Evolutionary conservation across 768 basidiomycete genomes (phyloP), one percentile per base, ranked within the genome.

Genomic region (Cytidiella melzeri): DNA sequence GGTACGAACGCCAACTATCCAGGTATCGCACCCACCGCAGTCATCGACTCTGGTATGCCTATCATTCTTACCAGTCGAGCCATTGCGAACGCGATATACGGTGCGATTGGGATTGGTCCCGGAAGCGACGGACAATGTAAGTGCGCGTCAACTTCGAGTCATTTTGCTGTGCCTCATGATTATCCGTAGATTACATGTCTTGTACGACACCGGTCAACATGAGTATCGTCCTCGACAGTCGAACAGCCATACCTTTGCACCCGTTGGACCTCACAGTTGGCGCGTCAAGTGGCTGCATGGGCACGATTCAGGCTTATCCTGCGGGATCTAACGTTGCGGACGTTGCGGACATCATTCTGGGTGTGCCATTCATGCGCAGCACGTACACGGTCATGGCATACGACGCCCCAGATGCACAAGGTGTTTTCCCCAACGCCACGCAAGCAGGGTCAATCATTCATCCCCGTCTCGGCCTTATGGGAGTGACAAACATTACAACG

Each of bases 371-470:
- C 61, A 67, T 91, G 57, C 74, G 85, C 10, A 89, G 82, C 57
- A 74, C 79, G 3, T 91, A 92, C 60, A 83, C 79, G 11, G 86
- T 92, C 54, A 76, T 89, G 75, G 82, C 81, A 1, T 87, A 83
- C 61, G 70, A 75, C 41, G 51, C 58, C 0, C 81, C 81, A 2
- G 58, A 67, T 41, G 37, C 63, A 0, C 57, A 71, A 20, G 83
- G 83, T 12, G 56, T 57, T 3, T 80, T 84, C 61, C 66, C 72
- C 24, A 47, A 45, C 27, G 56, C 58, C 20, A 48, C 55, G 39
- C 45, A 48, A 28, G 46, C 43, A 28, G 38, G 52, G 39, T 55
- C 54, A 69, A 15, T 41, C 9, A 57, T 49, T 41, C 50, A 47
- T 3, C 74, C 87, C 0, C 63, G 69, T 1, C 71, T 91, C 1